A percentile compares a stretch with the other conserved stretches of the same genome.
Evolutionary conservation across 495 filamentous ascomycete genomes (phyloP).

Genomic region (Talaromyces trachyspermus): DNA sequence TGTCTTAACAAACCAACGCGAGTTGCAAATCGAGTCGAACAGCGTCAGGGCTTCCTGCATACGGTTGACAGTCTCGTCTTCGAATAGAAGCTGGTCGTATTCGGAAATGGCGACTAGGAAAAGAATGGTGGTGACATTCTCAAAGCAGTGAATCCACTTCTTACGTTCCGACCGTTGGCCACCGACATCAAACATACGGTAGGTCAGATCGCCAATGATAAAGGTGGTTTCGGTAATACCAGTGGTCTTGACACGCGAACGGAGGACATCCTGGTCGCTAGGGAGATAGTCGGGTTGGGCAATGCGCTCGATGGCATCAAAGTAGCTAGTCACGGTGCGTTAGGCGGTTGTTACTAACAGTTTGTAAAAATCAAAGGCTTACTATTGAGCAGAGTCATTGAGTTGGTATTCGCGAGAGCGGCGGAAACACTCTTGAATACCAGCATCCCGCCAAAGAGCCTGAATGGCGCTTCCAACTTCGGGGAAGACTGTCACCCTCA

Average conservation of each 20-base stretch:
- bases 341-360: conserved; percentile 2
- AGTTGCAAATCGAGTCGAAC: conserved; percentile 99
- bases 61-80: conserved; percentile 82
- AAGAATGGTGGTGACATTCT: conserved; percentile 97
- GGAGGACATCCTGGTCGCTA: conserved; percentile 94
- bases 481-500: conserved; percentile 84
- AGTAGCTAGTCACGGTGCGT: conserved; percentile 71
- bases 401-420: conserved; percentile 93
- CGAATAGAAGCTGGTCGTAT: conserved; percentile 96
- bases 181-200: conserved; percentile 99
- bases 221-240: conserved; percentile 99
- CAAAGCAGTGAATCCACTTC: conserved; percentile 99
- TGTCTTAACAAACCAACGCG: conserved; percentile 98
- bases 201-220: conserved; percentile 94
- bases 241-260: conserved; percentile 97
- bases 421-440: conserved; percentile 94
- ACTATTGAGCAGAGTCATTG: conserved; percentile 98
- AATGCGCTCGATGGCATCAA: conserved; percentile 90
- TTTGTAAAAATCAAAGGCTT: conserved; percentile 32
- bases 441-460: conserved; percentile 87
- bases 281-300: conserved; percentile 89
- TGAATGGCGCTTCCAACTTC: conserved; percentile 93
- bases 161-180: conserved; percentile 98
- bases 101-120: conserved; percentile 99
- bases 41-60: conserved; percentile 98